Conservation (phyloP, 805 yeast species). For the Candida montana region DNA sequence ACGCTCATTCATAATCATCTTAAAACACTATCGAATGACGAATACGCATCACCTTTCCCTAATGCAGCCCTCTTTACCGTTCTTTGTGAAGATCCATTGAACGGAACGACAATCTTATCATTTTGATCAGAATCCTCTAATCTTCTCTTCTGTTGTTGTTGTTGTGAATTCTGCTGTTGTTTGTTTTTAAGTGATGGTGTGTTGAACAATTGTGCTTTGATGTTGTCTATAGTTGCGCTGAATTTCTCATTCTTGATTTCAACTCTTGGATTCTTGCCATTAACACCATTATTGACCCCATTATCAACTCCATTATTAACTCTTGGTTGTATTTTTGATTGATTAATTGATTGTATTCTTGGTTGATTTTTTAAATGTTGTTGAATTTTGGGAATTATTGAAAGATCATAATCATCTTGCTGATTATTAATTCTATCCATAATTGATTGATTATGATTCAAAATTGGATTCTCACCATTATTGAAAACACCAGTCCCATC, state of each 20-base stretch:
- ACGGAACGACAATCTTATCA: not conserved
- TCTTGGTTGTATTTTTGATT: too few relatives aligned
- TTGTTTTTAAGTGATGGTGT: too few relatives aligned
- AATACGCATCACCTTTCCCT: constrained; percentile 24
- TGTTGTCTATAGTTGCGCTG: not conserved
- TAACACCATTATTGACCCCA: too few relatives aligned
- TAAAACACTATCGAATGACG: constrained; percentile 22
- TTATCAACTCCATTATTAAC: too few relatives aligned
- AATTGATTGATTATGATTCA: not conserved
- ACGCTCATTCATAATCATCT: constrained; percentile 9
- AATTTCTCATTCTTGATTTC: not conserved
- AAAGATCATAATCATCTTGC: constrained; percentile 17
- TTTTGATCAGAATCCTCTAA: constrained; percentile 1
- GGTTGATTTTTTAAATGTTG: not conserved
- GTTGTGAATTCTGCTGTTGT: too few relatives aligned
- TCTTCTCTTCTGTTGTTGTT: not conserved
- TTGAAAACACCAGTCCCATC: constrained; percentile 64
- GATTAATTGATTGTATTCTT: not conserved
- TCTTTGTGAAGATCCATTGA: constrained; percentile 3
- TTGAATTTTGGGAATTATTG: constrained; percentile 8
- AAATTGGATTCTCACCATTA: constrained; percentile 31
- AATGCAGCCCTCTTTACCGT: constrained; percentile 25
- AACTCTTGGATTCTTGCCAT: too few relatives aligned
- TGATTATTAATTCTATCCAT: constrained; percentile 1
- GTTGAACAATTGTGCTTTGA: not conserved